Evolutionary conservation across 352 stramenopile species (phyloP), one percentile per base, ranked within the genome.

Genomic region (Peronospora destructor): DNA sequence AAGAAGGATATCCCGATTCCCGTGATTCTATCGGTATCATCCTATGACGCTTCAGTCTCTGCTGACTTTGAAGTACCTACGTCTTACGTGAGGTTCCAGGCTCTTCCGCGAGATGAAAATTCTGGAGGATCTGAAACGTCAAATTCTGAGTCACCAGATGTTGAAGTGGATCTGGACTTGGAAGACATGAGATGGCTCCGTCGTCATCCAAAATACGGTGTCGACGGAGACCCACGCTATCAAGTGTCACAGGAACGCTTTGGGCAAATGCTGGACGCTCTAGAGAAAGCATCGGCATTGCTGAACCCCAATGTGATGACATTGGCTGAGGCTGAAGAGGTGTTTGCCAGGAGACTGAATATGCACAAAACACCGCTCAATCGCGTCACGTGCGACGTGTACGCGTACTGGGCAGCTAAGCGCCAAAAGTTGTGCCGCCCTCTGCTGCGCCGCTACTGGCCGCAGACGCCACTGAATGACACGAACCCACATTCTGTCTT

Each of bases 401-500:
- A 98, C 71, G 81, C 84, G 45, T 98, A 98, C 67, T 99, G 96
- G 96, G 80, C 96, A 6, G 58, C 84, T 17, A 98, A 98, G 66
- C 89, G 95, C 3, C 79, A 82, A 52, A 76, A 83, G 46, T 64
- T 98, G 17, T 88, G 90, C 53, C 90, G 96, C 28, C 94, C 96
- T 36, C 55, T 99, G 29, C 50, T 99, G 19, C 85, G 95, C 32
- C 82, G 93, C 16, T 98, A 92, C 61, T 98, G 95, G 94, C 95
- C 95, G 4, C 79, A 96, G 39, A 99, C 96, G 9, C 79, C 89
- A 6, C 66, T 91, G 0, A 97, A 98, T 45, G 95, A 99, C 71
- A 97, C 92, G n/a, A 98, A 98, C 71, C 96, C 96, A 25, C 95
- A 98, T 59, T 62, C 95, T 43, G 95, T 98, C n/a, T 99, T 99